Evolutionary conservation across 108 stramenopile species (phyloP).

Genomic region (Parmales sp.): DNA sequence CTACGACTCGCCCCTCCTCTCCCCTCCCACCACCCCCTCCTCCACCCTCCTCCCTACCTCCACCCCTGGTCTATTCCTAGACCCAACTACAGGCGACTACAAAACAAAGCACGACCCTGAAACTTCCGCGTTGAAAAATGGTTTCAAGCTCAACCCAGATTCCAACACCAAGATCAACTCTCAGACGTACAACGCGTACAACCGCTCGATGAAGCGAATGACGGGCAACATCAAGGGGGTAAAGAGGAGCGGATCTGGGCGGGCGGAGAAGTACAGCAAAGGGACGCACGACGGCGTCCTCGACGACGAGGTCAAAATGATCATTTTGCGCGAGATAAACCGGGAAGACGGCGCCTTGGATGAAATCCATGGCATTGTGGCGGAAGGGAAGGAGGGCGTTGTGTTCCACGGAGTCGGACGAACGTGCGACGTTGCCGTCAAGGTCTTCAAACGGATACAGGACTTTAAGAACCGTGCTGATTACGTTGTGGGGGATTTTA

Average conservation of each 20-base stretch:
- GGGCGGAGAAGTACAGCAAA: slow-evolving; percentile 48
- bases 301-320: slow-evolving; percentile 47
- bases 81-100: slow-evolving; percentile 24
- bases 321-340: slow-evolving; percentile 53
- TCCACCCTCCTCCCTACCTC: no score
- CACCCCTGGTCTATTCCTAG: no score
- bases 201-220: slow-evolving; percentile 27
- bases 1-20: no score
- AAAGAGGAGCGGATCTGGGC: slow-evolving; percentile 50
- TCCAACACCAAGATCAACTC: slow-evolving; percentile 13
- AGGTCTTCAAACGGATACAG: slow-evolving; percentile 66
- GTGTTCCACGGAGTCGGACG: slow-evolving; percentile 43
- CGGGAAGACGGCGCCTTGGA: slow-evolving; percentile 39
- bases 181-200: slow-evolving; percentile 46
- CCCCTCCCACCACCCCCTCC: no score
- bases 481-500: slow-evolving; percentile 62
- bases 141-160: slow-evolving; percentile 2
- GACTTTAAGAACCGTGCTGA: slow-evolving; percentile 51
- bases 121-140: slow-evolving; percentile 45
- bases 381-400: slow-evolving; percentile 71
- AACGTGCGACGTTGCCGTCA: slow-evolving; percentile 53
- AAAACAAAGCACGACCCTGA: slow-evolving; percentile 62
- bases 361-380: slow-evolving; percentile 55
- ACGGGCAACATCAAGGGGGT: slow-evolving; percentile 49
- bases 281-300: slow-evolving; percentile 55